phyloP scores from a whole-genome alignment of 2,329 filamentous ascomycete genomes.

The Apiospora kogelbergensis region DNA sequence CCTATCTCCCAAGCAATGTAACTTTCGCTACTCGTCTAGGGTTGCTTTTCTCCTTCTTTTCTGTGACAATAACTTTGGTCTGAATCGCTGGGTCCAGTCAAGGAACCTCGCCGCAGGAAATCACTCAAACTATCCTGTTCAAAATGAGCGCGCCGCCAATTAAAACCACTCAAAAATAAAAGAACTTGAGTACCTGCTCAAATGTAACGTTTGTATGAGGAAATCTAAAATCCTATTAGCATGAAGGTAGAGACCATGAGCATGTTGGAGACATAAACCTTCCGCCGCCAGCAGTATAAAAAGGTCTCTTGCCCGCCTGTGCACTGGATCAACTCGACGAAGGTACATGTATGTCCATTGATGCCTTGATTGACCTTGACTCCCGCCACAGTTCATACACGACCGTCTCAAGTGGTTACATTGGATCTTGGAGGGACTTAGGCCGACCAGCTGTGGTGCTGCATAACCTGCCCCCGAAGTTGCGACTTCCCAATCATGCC shows the following conservation, averaged over 20 bases:
- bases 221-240: too few species aligned
- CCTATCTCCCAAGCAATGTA: too few species aligned
- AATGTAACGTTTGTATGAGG: not conserved
- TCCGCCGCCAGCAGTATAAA: not conserved
- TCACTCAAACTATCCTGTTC: too few species aligned
- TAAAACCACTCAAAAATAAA: too few species aligned
- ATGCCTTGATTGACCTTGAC: not conserved
- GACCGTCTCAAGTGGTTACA: not conserved
- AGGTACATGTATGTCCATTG: not conserved
- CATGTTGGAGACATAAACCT: not conserved
- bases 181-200: not conserved
- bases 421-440: not conserved
- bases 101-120: too few species aligned
- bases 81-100: too few species aligned
- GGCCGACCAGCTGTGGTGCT: not conserved
- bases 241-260: too few species aligned
- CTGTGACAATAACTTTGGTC: too few species aligned
- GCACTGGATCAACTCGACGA: not conserved
- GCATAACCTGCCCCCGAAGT: not conserved
- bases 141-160: too few species aligned
- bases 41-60: too few species aligned
- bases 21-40: too few species aligned
- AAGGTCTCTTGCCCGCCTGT: not conserved
- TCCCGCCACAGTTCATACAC: not conserved
- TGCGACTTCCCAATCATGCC: not conserved